These are phyloP conservation scores for Dryadomyces quercus-mongolicae DNA, from an alignment of 2,329 filamentous ascomycete species.

Conservation along the genomic window DNA sequence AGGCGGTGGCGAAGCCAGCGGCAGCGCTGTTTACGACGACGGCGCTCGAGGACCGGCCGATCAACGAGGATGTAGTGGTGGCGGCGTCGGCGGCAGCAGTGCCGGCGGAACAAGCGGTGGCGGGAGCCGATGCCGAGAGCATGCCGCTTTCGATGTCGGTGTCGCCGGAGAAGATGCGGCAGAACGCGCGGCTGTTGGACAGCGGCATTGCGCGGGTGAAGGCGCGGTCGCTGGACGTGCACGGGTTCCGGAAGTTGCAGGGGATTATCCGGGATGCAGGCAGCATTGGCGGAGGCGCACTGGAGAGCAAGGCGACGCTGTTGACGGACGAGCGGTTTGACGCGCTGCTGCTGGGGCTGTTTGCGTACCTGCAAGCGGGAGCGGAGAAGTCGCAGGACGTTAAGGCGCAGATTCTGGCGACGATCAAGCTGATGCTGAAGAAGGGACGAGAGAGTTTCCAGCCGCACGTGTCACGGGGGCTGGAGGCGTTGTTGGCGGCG, in stretches of 20 bases:
- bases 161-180: slow-evolving; percentile 41
- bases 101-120: not conserved
- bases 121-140: slow-evolving; percentile 9
- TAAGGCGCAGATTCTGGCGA: slow-evolving; percentile 62
- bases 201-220: slow-evolving; percentile 66
- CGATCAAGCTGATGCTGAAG: slow-evolving; percentile 60
- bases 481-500: slow-evolving; percentile 54
- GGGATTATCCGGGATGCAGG: slow-evolving; percentile 51
- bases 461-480: slow-evolving; percentile 53
- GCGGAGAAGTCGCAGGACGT: slow-evolving; percentile 58
- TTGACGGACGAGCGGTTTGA: slow-evolving; percentile 59
- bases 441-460: slow-evolving; percentile 54
- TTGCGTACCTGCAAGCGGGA: slow-evolving; percentile 55
- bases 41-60: slow-evolving; percentile 46
- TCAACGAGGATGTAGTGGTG: slow-evolving; percentile 42
- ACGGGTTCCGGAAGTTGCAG: slow-evolving; percentile 69
- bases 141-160: slow-evolving; percentile 17
- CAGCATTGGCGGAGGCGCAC: not conserved
- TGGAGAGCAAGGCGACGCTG: slow-evolving; percentile 17
- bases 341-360: slow-evolving; percentile 52
- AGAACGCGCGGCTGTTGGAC: slow-evolving; percentile 51
- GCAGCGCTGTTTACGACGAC: slow-evolving; percentile 29
- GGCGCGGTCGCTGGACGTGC: slow-evolving; percentile 61
- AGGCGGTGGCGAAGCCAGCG: slow-evolving; percentile 31
- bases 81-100: slow-evolving; percentile 10